Percentiles rank a stretch among this genome's conserved stretches.
These are phyloP conservation scores for Lichtheimia ornata DNA, from an alignment of 371 early-diverging fungal genomes.

Conservation along the genomic window DNA sequence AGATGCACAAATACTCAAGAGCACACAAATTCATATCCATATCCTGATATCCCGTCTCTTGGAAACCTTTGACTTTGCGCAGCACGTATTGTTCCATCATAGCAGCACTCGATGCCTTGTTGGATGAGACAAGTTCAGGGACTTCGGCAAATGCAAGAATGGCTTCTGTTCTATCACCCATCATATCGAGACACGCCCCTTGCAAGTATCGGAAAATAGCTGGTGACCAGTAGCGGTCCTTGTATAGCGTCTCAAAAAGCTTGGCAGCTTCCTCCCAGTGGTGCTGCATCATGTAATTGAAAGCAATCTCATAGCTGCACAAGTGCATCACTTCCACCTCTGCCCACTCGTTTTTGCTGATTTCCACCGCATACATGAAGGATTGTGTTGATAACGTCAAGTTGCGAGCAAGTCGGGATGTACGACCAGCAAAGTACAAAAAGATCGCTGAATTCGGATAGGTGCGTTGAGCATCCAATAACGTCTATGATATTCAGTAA, in stretches of 20 bases:
- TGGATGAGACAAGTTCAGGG: slow-evolving; percentile 28
- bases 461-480: slow-evolving; percentile 58
- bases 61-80: slow-evolving; percentile 57
- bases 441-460: slow-evolving; percentile 68
- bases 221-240: slow-evolving; percentile 63
- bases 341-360: slow-evolving; percentile 56
- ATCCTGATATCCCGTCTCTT: slow-evolving; percentile 55
- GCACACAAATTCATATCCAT: slow-evolving; percentile 56
- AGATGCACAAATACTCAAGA: slow-evolving; percentile 59
- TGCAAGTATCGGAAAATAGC: slow-evolving; percentile 62
- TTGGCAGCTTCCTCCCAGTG: slow-evolving; percentile 58
- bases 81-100: slow-evolving; percentile 58
- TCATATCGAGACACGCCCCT: slow-evolving; percentile 57
- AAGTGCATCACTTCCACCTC: slow-evolving; percentile 51
- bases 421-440: slow-evolving; percentile 63
- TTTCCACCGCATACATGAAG: slow-evolving; percentile 50
- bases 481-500: slow-evolving; percentile 22
- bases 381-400: slow-evolving; percentile 49
- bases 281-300: slow-evolving; percentile 59
- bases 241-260: slow-evolving; percentile 54
- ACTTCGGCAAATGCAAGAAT: slow-evolving; percentile 50
- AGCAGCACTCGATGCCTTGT: slow-evolving; percentile 49
- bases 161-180: slow-evolving; percentile 52
- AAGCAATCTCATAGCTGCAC: slow-evolving; percentile 62
- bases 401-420: slow-evolving; percentile 55